Conservation (phyloP, 2,329 filamentous ascomycete genomes). For the Graphium sp. region DNA sequence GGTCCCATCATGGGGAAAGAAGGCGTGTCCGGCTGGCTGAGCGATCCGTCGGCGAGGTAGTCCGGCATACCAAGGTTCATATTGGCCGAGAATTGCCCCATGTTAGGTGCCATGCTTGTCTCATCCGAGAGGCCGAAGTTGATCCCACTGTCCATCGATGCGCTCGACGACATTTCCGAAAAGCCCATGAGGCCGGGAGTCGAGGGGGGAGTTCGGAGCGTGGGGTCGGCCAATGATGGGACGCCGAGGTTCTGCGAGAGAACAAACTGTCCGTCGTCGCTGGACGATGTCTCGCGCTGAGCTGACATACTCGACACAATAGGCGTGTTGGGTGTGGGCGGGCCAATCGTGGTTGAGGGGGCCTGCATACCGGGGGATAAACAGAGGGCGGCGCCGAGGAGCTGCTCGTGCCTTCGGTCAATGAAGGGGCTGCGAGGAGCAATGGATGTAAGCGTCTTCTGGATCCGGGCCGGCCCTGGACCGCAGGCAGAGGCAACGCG, state of each 20-base stretch:
- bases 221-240: constrained; percentile 18
- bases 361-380: constrained; percentile 20
- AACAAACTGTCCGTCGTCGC: constrained; percentile 13
- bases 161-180: constrained; percentile 21
- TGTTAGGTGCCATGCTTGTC: constrained; percentile 27
- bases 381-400: constrained; percentile 23
- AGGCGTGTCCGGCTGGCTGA: constrained; percentile 30
- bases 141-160: too few species aligned
- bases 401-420: constrained; percentile 25
- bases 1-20: constrained; percentile 24
- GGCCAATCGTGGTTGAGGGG: constrained; percentile 22
- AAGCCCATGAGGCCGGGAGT: constrained; percentile 33
- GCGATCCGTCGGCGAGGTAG: constrained; percentile 23
- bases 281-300: constrained; percentile 21
- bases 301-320: constrained; percentile 19
- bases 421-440: constrained; percentile 20
- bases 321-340: constrained; percentile 32
- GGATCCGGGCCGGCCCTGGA: constrained; percentile 10
- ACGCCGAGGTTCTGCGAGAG: background rate
- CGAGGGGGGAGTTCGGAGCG: constrained; percentile 33
- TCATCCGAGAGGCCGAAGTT: constrained; percentile 24
- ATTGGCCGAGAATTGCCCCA: constrained; percentile 20
- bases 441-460: too few species aligned
- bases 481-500: constrained; percentile 35
- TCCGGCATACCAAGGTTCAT: constrained; percentile 22